Conservation (phyloP, 2,329 filamentous ascomycete genomes). For the Alternaria dauci region DNA sequence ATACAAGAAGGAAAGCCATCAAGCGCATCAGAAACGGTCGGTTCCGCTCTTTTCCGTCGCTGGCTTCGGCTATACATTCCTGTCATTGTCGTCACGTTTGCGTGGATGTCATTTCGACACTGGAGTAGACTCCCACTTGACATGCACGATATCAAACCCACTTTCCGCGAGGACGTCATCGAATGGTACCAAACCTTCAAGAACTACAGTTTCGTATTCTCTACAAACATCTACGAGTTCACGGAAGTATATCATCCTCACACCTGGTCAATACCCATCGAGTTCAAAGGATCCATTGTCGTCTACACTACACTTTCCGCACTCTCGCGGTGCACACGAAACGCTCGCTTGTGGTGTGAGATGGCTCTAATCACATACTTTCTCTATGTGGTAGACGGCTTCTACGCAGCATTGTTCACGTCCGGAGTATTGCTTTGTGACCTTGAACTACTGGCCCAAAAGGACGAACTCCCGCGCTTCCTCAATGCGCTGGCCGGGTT, state of each 20-base stretch:
- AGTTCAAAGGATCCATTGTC: constrained; percentile 66
- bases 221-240: constrained; percentile 66
- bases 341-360: constrained; percentile 64
- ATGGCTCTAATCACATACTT: constrained; percentile 68
- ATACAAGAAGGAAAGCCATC: constrained; percentile 54
- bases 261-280: constrained; percentile 50
- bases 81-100: constrained; percentile 64
- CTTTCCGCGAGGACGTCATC: constrained; percentile 40
- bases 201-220: constrained; percentile 74
- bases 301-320: constrained; percentile 67
- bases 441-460: constrained; percentile 44
- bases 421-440: constrained; percentile 49
- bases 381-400: constrained; percentile 72
- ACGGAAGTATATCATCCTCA: constrained; percentile 52
- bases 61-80: constrained; percentile 62
- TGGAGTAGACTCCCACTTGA: constrained; percentile 43
- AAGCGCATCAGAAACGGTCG: constrained; percentile 54
- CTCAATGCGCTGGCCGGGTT: constrained; percentile 65
- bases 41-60: constrained; percentile 60
- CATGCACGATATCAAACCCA: constrained; percentile 62
- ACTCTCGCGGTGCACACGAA: constrained; percentile 63
- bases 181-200: constrained; percentile 56
- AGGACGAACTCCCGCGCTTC: constrained; percentile 50
- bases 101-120: constrained; percentile 64
- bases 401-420: constrained; percentile 59